Base-by-base conservation (phyloP, 2,329 filamentous ascomycete genomes). In the Stemphylium vesicarium region DNA sequence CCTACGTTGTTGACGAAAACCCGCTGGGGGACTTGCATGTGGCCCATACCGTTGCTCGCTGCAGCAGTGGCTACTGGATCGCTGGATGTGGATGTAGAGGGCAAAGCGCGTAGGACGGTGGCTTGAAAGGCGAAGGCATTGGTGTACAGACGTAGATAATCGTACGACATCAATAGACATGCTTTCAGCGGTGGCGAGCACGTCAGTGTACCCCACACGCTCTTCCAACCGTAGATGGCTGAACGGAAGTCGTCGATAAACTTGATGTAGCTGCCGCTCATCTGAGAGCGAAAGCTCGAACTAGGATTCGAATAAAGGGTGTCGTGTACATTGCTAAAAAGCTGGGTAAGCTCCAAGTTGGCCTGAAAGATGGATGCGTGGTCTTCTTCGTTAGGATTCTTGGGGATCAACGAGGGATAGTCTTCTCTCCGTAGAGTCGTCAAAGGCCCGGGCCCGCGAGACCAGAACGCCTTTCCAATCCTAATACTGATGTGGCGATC, bases 71-170 rank as follows among this genome's bases (percentile, higher is more conserved):
- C 33, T 31, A 47, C 31, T 4, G 59, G 40, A 10, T 60, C 56
- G 15, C 56, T 43, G 7, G 65, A 43, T 20, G 56, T 40, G 8
- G 63, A 57, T 7, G 64, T 61, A 22, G 71, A 59, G 6, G 77
- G 76, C 0, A 80, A 61, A 12, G 78, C 78, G 29, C 79, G 75
- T 20, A 79, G 77, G 18, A 84, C 85, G 0, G 87, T 89, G 2
- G 88, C 88, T 68, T 91, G 88, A 62, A 91, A 91, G 1, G 88
- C 88, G 67, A 91, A 91, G 0, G 88, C 88, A 54, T 90, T 90
- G 44, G 88, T 89, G 70, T 91, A 91, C 0, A 91, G 80, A 6
- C 88, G 82, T 1, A 91, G 76, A 65, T 90, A 91, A 62, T 91
- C 87, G 65, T 90, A 90, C 0, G 87, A 89, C 65, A 91, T 80